Conservation (phyloP, 2,329 filamentous ascomycete genomes). For the Mycosphaerella arachidis region DNA sequence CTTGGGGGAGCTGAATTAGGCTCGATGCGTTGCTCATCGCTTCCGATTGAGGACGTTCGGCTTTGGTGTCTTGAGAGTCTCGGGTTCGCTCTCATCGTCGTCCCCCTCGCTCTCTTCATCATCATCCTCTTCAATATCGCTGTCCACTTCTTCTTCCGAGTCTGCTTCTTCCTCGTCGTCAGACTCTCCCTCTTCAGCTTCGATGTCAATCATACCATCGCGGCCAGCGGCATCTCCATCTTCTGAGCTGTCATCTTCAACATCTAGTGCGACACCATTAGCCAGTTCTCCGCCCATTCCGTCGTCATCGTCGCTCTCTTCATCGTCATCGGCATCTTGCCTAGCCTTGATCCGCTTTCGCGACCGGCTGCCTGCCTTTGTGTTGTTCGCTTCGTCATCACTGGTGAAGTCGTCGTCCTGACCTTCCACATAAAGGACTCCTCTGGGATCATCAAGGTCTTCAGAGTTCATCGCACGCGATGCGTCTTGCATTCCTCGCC, state of each 20-base stretch:
- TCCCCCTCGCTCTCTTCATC: not conserved
- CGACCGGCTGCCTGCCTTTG: not conserved
- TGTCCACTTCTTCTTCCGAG: not conserved
- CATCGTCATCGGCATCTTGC: not conserved
- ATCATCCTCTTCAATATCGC: not conserved
- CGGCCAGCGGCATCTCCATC: not conserved
- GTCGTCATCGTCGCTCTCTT: not conserved
- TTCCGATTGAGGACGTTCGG: not conserved
- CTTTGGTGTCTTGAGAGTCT: not conserved
- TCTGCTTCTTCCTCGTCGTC: not conserved
- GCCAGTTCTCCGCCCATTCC: not conserved
- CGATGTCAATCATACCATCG: not conserved
- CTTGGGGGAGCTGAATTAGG: not conserved
- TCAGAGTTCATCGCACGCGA: conserved; percentile 48
- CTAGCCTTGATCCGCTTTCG: not conserved
- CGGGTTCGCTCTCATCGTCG: not conserved
- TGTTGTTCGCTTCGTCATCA: conserved; percentile 43
- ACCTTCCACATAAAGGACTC: conserved; percentile 82
- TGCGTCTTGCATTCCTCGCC: conserved; percentile 59
- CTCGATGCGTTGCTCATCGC: not conserved
- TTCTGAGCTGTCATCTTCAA: not conserved
- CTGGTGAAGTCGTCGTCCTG: conserved; percentile 59
- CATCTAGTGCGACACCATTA: not conserved
- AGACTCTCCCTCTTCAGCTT: conserved; percentile 1
- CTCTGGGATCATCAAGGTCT: conserved; percentile 64